Evolutionary conservation across 306 rosid species (phyloP).

Genomic region (Albizia julibrissin): DNA sequence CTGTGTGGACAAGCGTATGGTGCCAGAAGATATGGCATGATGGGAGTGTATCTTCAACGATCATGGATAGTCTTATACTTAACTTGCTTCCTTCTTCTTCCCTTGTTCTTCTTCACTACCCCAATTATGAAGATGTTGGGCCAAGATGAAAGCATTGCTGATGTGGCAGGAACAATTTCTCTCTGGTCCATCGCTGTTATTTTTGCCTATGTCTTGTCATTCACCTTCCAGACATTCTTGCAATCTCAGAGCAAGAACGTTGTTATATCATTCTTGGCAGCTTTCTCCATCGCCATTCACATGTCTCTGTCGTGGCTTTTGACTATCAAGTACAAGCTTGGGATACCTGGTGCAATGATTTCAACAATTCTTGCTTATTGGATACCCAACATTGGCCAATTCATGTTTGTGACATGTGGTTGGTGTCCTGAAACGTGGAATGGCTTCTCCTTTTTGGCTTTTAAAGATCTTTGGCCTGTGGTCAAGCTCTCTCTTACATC

Average conservation of each 20-base stretch:
- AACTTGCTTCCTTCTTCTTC: constrained; percentile 27
- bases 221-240: constrained; percentile 54
- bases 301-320: constrained; percentile 52
- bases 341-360: constrained; percentile 62
- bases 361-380: constrained; percentile 44
- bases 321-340: constrained; percentile 35
- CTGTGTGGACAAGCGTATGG: constrained; percentile 69
- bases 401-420: constrained; percentile 50
- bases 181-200: constrained; percentile 42
- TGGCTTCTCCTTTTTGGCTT: constrained; percentile 53
- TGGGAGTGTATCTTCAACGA: constrained; percentile 65
- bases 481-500: constrained; percentile 61
- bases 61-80: constrained; percentile 48
- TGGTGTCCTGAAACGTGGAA: constrained; percentile 58
- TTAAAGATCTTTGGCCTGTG: constrained; percentile 59
- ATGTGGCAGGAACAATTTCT: constrained; percentile 44
- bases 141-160: constrained; percentile 42
- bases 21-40: constrained; percentile 54
- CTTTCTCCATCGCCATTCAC: constrained; percentile 37
- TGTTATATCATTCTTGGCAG: constrained; percentile 50
- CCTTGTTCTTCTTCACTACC: constrained; percentile 45
- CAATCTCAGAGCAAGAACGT: constrained; percentile 62
- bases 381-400: constrained; percentile 53
- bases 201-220: constrained; percentile 42
- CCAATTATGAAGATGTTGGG: constrained; percentile 46